Conservation (phyloP, 345 rosid genomes). For the Gossypium longicalyx region DNA sequence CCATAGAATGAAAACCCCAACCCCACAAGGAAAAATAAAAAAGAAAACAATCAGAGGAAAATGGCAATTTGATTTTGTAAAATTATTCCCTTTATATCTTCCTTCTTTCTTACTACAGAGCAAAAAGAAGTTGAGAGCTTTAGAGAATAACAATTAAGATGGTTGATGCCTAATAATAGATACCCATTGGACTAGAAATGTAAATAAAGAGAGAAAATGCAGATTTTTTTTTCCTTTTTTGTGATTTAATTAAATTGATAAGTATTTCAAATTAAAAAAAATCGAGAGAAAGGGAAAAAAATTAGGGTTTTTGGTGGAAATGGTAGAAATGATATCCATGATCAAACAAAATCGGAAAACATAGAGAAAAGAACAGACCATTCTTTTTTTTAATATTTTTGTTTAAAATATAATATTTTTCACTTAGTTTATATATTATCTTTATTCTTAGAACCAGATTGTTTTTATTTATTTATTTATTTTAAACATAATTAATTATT, state of each 20-base stretch:
- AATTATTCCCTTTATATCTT: not conserved
- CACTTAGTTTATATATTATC: too few species aligned
- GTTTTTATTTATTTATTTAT: too few species aligned
- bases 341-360: not conserved
- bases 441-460: too few species aligned
- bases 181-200: constrained; percentile 14
- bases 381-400: too few species aligned
- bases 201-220: not conserved
- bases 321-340: not conserved
- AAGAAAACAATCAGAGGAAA: not conserved
- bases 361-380: not conserved
- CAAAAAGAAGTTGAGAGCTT: constrained; percentile 8
- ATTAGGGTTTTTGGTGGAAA: constrained; percentile 10
- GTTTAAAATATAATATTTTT: too few species aligned
- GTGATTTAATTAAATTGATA: not conserved
- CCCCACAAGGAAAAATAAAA: constrained; percentile 2
- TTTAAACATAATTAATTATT: too few species aligned
- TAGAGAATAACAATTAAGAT: not conserved
- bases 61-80: not conserved
- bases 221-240: not conserved
- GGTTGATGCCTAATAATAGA: not conserved
- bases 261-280: not conserved
- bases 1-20: constrained; percentile 44
- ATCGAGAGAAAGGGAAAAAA: not conserved
- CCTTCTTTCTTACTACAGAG: not conserved